phyloP scores from a whole-genome alignment of 2,329 filamentous ascomycete species.

The Leptographium wingfieldii region DNA sequence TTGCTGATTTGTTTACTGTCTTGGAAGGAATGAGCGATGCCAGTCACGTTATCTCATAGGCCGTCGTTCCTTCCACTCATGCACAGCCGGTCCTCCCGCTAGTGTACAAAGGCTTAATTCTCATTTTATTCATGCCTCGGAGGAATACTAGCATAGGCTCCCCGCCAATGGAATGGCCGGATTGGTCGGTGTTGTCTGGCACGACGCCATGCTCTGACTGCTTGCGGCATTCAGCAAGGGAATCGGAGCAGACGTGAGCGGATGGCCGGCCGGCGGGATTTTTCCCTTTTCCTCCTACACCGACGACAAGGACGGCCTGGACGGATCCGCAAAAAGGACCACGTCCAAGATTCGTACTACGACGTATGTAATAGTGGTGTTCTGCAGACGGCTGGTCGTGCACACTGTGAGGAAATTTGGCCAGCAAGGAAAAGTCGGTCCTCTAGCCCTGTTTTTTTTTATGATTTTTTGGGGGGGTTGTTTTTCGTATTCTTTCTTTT shows the following conservation, averaged over 20 bases:
- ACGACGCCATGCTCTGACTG: background rate
- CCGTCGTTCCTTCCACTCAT: conserved; percentile 1
- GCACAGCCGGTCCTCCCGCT: conserved; percentile 1
- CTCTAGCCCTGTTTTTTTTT: background rate
- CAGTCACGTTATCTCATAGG: background rate
- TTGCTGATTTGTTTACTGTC: background rate
- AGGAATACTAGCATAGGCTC: background rate
- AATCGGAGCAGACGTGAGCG: background rate
- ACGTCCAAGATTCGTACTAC: background rate
- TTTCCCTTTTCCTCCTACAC: background rate
- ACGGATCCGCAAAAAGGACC: background rate
- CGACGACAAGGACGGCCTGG: background rate
- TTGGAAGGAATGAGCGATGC: background rate
- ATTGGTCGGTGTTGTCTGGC: background rate
- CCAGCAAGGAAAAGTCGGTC: background rate
- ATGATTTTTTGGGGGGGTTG: too few species aligned
- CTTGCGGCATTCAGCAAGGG: background rate
- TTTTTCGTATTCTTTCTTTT: background rate
- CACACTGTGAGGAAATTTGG: background rate
- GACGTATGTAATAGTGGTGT: background rate
- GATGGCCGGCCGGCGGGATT: background rate
- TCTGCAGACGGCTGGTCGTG: background rate
- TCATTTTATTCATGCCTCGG: background rate
- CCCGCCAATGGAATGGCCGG: background rate
- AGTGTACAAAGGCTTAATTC: background rate